Percentiles rank a stretch among this genome's conserved stretches.
Evolutionary conservation across 192 early-diverging fungal species (phyloP).

Genomic region (Linderina pennispora): DNA sequence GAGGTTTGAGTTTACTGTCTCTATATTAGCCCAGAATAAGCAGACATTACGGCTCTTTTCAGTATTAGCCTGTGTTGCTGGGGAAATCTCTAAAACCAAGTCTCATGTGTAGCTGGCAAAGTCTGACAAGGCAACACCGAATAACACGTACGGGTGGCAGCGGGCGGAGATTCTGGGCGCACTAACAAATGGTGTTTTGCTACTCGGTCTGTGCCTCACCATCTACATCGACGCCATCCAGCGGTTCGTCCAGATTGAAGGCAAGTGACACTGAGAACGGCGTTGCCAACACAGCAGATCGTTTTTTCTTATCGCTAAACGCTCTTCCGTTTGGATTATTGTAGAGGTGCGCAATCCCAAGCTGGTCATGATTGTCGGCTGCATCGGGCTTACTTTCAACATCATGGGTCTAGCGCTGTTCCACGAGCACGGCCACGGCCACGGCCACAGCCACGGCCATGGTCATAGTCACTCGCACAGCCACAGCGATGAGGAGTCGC

Average conservation of each 20-base stretch:
- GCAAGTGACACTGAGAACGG: too few relatives aligned
- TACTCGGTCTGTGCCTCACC: constrained; percentile 87
- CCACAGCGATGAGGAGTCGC: constrained; percentile 35
- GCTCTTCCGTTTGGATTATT: too few relatives aligned
- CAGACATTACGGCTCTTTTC: constrained; percentile 1
- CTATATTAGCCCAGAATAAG: too few relatives aligned
- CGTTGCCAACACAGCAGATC: too few relatives aligned
- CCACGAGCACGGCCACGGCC: constrained; percentile 63
- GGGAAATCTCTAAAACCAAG: too few relatives aligned
- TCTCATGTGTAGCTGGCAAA: constrained; percentile 53
- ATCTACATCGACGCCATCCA: constrained; percentile 84
- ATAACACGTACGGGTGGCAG: constrained; percentile 85
- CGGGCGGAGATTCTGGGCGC: constrained; percentile 90
- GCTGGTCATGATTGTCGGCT: constrained; percentile 71
- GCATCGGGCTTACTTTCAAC: constrained; percentile 72
- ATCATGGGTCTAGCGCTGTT: constrained; percentile 77
- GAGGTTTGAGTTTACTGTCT: neutral
- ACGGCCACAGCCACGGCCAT: constrained; percentile 49
- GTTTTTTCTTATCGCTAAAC: too few relatives aligned
- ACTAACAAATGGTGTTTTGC: constrained; percentile 84
- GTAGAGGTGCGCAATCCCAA: constrained; percentile 65
- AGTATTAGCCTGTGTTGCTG: neutral
- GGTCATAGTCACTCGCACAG: constrained; percentile 32
- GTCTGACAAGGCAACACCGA: constrained; percentile 51
- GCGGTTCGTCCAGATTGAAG: constrained; percentile 65